Percentiles rank a stretch among this genome's conserved stretches.
Conservation (phyloP, 345 rosid species). For the Corchorus capsularis region DNA sequence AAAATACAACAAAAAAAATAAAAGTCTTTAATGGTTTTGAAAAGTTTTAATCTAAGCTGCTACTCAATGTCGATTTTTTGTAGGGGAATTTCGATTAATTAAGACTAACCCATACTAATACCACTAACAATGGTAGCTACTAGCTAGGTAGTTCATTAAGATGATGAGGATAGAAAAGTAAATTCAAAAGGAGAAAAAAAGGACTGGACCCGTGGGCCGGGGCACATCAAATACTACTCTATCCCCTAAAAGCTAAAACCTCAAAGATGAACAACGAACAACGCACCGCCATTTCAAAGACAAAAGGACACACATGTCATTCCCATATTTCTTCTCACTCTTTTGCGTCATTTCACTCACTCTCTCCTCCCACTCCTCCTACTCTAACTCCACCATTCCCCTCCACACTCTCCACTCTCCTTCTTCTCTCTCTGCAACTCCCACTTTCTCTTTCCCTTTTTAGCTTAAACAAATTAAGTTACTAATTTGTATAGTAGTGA, state of each 20-base stretch:
- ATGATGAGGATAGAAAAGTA: slow-evolving; percentile 4
- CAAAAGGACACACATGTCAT: slow-evolving; percentile 32
- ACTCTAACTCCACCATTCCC: slow-evolving; percentile 29
- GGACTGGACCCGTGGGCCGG: background rate
- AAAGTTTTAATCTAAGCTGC: too few relatives aligned
- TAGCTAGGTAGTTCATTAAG: too few relatives aligned
- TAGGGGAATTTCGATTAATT: too few relatives aligned
- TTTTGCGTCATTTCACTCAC: slow-evolving; percentile 33
- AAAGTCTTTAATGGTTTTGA: too few relatives aligned
- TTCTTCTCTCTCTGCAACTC: slow-evolving; percentile 5
- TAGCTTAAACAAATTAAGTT: background rate
- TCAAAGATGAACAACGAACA: background rate
- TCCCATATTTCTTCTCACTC: background rate
- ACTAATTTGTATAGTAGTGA: background rate
- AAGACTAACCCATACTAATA: too few relatives aligned
- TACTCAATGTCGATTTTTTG: too few relatives aligned
- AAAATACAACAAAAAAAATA: too few relatives aligned
- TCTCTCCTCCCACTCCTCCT: slow-evolving; percentile 18
- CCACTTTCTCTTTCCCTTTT: slow-evolving; percentile 14
- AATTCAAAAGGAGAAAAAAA: background rate
- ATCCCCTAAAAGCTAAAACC: background rate
- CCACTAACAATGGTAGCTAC: too few relatives aligned
- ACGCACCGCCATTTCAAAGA: slow-evolving; percentile 18
- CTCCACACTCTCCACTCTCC: slow-evolving; percentile 30
- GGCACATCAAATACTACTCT: too few relatives aligned